phyloP scores from a whole-genome alignment of 1,284 basidiomycete species.

The Puccinia novopanici region DNA sequence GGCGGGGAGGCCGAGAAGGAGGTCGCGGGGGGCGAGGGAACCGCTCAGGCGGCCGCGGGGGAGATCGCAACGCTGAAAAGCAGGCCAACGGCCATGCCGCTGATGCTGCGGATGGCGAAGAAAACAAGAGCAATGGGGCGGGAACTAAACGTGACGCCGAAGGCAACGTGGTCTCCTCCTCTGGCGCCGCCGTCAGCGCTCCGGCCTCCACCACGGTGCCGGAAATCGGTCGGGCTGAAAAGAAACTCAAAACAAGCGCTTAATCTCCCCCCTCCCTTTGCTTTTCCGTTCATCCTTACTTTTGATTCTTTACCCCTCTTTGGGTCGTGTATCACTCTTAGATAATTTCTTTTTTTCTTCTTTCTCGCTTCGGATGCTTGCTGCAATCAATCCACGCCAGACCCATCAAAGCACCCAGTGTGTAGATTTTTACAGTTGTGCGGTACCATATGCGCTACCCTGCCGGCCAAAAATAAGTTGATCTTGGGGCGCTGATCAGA shows the following conservation, averaged over 20 bases:
- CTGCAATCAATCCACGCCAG: background rate
- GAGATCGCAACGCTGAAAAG: constrained; percentile 43
- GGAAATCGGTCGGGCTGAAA: constrained; percentile 49
- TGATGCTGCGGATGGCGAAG: background rate
- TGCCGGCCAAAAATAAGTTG: too few species aligned
- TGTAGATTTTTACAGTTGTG: too few species aligned
- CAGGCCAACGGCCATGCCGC: constrained; percentile 2
- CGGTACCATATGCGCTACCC: too few species aligned
- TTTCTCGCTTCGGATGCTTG: background rate
- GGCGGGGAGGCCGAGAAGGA: constrained; percentile 26
- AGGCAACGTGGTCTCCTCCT: constrained; percentile 42
- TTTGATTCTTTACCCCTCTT: background rate
- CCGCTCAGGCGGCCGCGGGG: background rate
- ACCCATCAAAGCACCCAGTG: too few species aligned
- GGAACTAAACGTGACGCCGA: constrained; percentile 49
- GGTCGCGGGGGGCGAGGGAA: background rate
- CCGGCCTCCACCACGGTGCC: constrained; percentile 35
- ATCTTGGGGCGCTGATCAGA: too few species aligned
- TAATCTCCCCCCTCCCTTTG: background rate
- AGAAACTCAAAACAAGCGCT: constrained; percentile 40
- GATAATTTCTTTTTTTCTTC: background rate
- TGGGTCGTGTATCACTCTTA: constrained; percentile 5
- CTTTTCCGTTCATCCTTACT: background rate
- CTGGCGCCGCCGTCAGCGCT: constrained; percentile 25
- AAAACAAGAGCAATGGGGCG: background rate